Conservation (phyloP, 306 rosid genomes). For the Cucurbita argyrosperma region DNA sequence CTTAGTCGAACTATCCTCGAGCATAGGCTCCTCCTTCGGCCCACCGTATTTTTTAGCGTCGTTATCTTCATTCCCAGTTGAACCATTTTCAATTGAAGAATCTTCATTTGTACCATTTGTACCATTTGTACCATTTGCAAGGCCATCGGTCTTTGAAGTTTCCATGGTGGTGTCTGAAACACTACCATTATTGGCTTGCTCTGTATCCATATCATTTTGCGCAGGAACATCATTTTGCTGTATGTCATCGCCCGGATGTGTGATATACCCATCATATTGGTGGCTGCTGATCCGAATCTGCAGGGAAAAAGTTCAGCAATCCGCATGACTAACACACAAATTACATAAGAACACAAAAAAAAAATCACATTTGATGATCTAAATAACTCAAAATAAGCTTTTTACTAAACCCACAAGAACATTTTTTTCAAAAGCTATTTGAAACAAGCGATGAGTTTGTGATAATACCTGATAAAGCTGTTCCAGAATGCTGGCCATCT, state of each 20-base stretch:
- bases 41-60: not conserved
- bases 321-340: not conserved
- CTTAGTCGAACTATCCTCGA: constrained; percentile 4
- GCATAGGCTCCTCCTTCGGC: not conserved
- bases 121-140: constrained; percentile 13
- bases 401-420: not conserved
- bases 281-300: constrained; percentile 7
- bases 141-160: not conserved
- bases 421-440: not conserved
- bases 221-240: not conserved
- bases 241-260: constrained; percentile 4
- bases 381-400: too few species aligned
- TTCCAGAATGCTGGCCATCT: constrained; percentile 56
- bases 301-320: constrained; percentile 4
- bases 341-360: not conserved
- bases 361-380: too few species aligned
- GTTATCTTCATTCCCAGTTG: constrained; percentile 1
- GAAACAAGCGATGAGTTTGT: not conserved
- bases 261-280: not conserved
- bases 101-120: constrained; percentile 2
- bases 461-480: constrained; percentile 52
- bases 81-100: not conserved
- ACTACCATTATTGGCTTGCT: not conserved
- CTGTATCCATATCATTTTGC: constrained; percentile 1
- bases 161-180: not conserved